phyloP scores from a whole-genome alignment of 208 protist genomes.

The Acanthamoeba sp. region DNA sequence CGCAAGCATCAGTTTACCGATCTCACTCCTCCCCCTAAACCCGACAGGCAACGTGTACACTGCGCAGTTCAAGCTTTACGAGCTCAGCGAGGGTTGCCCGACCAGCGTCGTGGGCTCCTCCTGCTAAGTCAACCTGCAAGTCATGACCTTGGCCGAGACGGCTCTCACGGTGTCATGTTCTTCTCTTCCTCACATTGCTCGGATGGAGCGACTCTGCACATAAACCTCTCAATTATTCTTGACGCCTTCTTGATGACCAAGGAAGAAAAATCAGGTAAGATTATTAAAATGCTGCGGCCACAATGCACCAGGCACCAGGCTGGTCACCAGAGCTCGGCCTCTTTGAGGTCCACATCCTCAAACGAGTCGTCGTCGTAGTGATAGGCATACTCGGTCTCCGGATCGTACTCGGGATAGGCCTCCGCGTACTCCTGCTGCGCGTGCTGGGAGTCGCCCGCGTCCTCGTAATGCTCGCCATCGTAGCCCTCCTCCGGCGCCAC shows the following conservation, averaged over 20 bases:
- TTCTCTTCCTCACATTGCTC: too few species aligned
- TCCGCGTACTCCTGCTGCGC: neutral
- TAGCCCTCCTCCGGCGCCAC: neutral
- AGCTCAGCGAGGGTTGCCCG: neutral
- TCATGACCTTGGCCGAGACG: too few species aligned
- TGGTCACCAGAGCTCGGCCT: conserved; percentile 18
- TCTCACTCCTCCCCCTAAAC: neutral
- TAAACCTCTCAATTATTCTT: too few species aligned
- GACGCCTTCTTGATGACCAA: too few species aligned
- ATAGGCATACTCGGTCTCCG: conserved; percentile 24
- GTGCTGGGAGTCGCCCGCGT: neutral
- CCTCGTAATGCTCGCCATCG: neutral
- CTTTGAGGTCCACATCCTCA: conserved; percentile 41
- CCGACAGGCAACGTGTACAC: conserved; percentile 35
- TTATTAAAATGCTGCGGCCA: too few species aligned
- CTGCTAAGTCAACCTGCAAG: too few species aligned
- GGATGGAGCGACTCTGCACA: too few species aligned
- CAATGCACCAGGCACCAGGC: too few species aligned
- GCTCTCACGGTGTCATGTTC: too few species aligned
- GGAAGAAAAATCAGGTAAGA: too few species aligned
- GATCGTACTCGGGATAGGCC: conserved; percentile 22
- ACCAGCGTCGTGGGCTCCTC: neutral
- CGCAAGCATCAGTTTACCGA: neutral
- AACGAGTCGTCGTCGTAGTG: neutral
- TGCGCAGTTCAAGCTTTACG: neutral